phyloP scores from a whole-genome alignment of 148 eudicot species.

The Rhododendron molle region DNA sequence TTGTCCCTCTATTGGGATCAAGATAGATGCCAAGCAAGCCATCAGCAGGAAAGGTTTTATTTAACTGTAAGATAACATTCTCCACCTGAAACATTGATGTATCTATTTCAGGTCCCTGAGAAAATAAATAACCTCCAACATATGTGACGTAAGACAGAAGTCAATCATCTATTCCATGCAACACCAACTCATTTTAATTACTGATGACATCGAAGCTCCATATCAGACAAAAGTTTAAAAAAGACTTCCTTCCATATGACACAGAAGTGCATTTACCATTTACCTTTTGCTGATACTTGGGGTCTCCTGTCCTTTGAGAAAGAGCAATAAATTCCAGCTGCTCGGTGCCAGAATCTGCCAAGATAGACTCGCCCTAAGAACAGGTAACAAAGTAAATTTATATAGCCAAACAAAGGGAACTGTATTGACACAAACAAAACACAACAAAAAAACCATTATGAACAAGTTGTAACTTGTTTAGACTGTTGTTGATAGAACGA shows the following conservation, averaged over 20 bases:
- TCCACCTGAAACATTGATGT: constrained; percentile 54
- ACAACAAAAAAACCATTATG: neutral
- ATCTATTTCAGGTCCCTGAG: neutral
- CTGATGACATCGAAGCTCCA: neutral
- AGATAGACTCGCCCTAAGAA: constrained; percentile 78
- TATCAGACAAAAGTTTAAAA: neutral
- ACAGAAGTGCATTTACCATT: neutral
- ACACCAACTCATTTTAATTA: neutral
- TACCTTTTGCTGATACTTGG: constrained; percentile 96
- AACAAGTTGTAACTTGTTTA: neutral
- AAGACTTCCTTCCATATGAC: neutral
- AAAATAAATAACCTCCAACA: neutral
- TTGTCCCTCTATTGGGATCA: constrained; percentile 60
- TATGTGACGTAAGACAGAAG: neutral
- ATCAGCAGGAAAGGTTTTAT: constrained; percentile 83
- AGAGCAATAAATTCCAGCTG: constrained; percentile 98
- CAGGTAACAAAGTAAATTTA: neutral
- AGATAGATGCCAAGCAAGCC: constrained; percentile 93
- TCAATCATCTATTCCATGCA: neutral
- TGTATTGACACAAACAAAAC: neutral
- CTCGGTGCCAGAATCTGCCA: constrained; percentile 99
- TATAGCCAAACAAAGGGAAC: neutral
- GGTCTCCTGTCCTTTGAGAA: constrained; percentile 93
- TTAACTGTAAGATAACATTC: constrained; percentile 71
- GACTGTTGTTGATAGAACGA: neutral